Percentiles rank a stretch among this genome's conserved stretches.
Evolutionary conservation across 2,329 filamentous ascomycete genomes (phyloP).

Genomic region (Fusarium mundagurra): DNA sequence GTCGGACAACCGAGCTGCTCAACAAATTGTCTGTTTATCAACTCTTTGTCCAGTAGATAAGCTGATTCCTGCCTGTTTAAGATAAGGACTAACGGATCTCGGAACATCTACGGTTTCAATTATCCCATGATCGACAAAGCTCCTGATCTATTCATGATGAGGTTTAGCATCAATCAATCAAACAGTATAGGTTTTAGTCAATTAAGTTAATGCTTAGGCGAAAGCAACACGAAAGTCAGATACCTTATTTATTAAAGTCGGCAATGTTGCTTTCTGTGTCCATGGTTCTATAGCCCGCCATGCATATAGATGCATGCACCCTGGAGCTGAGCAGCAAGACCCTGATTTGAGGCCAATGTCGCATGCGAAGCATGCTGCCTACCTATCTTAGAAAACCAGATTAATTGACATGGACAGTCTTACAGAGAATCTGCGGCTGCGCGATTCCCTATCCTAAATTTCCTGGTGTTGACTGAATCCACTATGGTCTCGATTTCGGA

Average conservation of each 20-base stretch:
- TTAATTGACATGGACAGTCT: not conserved
- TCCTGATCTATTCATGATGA: not conserved
- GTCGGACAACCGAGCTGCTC: not conserved
- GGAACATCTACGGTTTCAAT: constrained; percentile 16
- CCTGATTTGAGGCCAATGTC: not conserved
- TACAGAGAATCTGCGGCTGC: not conserved
- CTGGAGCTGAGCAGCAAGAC: not conserved
- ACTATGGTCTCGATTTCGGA: accelerated
- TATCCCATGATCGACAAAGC: not conserved
- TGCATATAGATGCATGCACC: not conserved
- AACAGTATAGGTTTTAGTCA: not conserved
- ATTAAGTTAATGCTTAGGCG: not conserved
- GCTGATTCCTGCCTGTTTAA: not conserved
- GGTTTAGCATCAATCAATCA: no score
- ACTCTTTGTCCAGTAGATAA: constrained; percentile 12
- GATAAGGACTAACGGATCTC: constrained; percentile 14
- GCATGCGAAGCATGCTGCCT: not conserved
- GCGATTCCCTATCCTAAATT: not conserved
- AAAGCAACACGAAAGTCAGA: not conserved
- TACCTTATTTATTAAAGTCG: not conserved
- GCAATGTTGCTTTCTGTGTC: not conserved
- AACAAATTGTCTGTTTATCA: constrained; percentile 11
- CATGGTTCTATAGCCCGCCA: not conserved
- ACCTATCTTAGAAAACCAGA: not conserved
- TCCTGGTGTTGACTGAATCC: not conserved